phyloP scores from a whole-genome alignment of 2,329 filamentous ascomycete genomes.

The Colletotrichum tofieldiae region DNA sequence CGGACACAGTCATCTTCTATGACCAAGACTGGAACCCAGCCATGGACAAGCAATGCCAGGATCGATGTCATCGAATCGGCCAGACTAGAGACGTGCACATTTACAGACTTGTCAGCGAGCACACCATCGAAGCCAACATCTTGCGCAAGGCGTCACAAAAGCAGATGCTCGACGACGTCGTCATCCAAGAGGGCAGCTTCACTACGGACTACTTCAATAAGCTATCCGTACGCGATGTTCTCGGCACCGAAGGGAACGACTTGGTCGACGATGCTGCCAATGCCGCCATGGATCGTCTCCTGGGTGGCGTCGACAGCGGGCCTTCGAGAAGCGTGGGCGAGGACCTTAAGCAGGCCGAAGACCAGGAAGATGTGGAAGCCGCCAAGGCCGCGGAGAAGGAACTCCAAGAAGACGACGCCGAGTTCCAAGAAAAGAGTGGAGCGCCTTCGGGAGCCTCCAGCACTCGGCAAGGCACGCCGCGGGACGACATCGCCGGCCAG shows the following conservation, averaged over 20 bases:
- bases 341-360: slow-evolving; percentile 90
- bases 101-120: slow-evolving; percentile 92
- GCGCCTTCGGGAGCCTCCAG: slow-evolving; percentile 65
- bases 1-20: slow-evolving; percentile 98
- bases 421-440: slow-evolving; percentile 79
- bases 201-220: slow-evolving; percentile 97
- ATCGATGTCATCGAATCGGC: slow-evolving; percentile 95
- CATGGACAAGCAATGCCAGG: slow-evolving; percentile 99
- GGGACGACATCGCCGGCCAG: slow-evolving; percentile 54
- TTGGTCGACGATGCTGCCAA: slow-evolving; percentile 78
- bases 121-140: slow-evolving; percentile 98
- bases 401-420: slow-evolving; percentile 86
- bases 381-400: slow-evolving; percentile 92
- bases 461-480: slow-evolving; percentile 67
- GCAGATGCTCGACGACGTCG: slow-evolving; percentile 96
- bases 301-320: slow-evolving; percentile 76
- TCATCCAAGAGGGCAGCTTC: slow-evolving; percentile 98
- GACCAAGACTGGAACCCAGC: slow-evolving; percentile 99
- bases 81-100: slow-evolving; percentile 99
- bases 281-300: slow-evolving; percentile 87
- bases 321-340: slow-evolving; percentile 76
- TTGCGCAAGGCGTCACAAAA: slow-evolving; percentile 97
- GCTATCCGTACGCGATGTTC: slow-evolving; percentile 79
- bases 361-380: slow-evolving; percentile 90
- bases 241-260: slow-evolving; percentile 71